Base-by-base conservation (phyloP, 192 early-diverging fungal species). In the Coemansia sp. region DNA sequence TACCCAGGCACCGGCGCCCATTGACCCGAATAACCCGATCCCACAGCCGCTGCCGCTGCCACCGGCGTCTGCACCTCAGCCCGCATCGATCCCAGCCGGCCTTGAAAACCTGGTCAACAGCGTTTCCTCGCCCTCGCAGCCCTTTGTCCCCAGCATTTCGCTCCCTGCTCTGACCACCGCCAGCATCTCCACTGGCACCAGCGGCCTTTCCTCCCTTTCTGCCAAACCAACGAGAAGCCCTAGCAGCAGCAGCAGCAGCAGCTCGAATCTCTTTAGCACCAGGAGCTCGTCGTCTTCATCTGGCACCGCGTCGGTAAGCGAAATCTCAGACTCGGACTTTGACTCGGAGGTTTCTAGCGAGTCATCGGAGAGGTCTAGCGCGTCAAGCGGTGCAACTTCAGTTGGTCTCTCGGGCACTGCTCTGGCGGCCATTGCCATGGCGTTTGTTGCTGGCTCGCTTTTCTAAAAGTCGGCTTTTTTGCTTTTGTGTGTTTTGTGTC, bases 21-120 rank as follows among this genome's bases (percentile, higher is more conserved):
- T 68, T 15, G 71, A 75, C 33, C 71, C 71, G 4, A 75, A 75
- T 53, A 75, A 75, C 61, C 71, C 71, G 15, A 63, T 67, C 49
- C 17, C 56, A 14, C 71, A 75, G 71, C 71, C 71, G 22, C 27
- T 36, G 48, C 71, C 71, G 11, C 53, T 62, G 23, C 55, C 49
- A 0, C 71, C 64, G 15, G 64, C 56, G 1, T 63, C 64, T 8
- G 65, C 60, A 17, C 65, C 71, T 10, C 65, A 68, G 53, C 60
- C 65, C 0, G 71, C 71, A 0, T 75, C 71, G 3, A 75, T 75
- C 37, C 71, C 71, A 1, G 71, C 71, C 6, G 71, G 71, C 4
- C 57, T 75, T n/a, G 60, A 61, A 36, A 43, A 30, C n/a, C 38
- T 67, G 8, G 36, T 43, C 13, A 49, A 15, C 49, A 52, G 30